phyloP scores from a whole-genome alignment of 352 stramenopile genomes.

The Phytophthora parvispora region DNA sequence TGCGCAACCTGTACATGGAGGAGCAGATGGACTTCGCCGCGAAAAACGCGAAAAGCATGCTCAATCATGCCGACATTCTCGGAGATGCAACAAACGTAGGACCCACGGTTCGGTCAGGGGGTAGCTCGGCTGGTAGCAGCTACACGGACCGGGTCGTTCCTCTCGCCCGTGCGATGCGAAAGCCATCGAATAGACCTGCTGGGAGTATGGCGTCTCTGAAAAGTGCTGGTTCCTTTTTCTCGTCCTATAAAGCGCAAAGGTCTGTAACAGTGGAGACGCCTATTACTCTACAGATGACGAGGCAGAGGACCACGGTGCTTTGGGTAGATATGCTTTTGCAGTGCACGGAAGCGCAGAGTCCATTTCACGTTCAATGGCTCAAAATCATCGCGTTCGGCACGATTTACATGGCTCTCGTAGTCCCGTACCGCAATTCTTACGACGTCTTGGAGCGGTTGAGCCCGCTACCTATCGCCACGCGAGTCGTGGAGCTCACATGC shows the following conservation, averaged over 20 bases:
- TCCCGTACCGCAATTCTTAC: constrained; percentile 59
- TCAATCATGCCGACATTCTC: constrained; percentile 25
- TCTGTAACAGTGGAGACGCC: constrained; percentile 18
- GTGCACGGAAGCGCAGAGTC: constrained; percentile 55
- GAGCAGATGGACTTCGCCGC: constrained; percentile 59
- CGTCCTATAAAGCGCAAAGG: constrained; percentile 37
- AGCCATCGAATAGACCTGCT: constrained; percentile 3
- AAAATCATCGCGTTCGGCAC: constrained; percentile 36
- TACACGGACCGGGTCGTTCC: neutral
- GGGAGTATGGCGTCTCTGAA: constrained; percentile 7
- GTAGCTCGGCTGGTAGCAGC: constrained; percentile 3
- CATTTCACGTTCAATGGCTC: constrained; percentile 54
- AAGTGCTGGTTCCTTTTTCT: constrained; percentile 25
- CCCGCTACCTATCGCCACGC: constrained; percentile 27
- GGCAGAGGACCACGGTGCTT: constrained; percentile 26
- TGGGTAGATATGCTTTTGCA: constrained; percentile 64
- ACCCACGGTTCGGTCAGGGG: neutral
- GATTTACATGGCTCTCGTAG: constrained; percentile 49
- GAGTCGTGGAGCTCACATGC: constrained; percentile 46
- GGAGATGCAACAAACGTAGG: neutral
- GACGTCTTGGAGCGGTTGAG: constrained; percentile 38
- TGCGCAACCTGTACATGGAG: constrained; percentile 67
- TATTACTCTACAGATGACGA: neutral
- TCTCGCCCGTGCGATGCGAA: neutral
- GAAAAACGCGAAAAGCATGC: constrained; percentile 15